A percentile compares a stretch with the other conserved stretches of the same genome.
Evolutionary conservation across 495 filamentous ascomycete genomes (phyloP).

Genomic region (Lichina pygmaea): DNA sequence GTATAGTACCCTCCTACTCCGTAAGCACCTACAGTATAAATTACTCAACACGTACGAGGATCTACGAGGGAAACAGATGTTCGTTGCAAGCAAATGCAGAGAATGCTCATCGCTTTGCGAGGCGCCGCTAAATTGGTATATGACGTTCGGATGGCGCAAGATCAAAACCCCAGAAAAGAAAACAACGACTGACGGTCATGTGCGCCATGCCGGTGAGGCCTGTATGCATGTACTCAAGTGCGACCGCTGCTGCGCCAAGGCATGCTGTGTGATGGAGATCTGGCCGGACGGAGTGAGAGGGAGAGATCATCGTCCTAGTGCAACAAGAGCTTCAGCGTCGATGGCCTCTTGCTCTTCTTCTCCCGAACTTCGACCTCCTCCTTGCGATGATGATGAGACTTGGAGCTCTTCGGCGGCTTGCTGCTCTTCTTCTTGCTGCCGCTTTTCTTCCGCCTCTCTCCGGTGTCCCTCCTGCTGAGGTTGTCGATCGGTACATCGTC

Average conservation of each 20-base stretch:
- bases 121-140: neutral
- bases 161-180: too few species aligned
- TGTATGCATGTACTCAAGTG: neutral
- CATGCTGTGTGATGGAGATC: neutral
- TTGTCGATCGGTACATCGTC: conserved; percentile 5
- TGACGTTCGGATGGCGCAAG: neutral
- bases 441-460: conserved; percentile 6
- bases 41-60: too few species aligned
- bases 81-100: too few species aligned
- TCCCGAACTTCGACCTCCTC: neutral
- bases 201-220: neutral
- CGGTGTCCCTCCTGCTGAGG: conserved; percentile 5
- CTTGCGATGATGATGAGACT: too few species aligned
- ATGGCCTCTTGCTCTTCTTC: conserved; percentile 23
- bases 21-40: too few species aligned
- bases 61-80: too few species aligned
- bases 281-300: neutral
- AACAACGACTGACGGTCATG: neutral
- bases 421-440: conserved; percentile 11
- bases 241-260: neutral
- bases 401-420: conserved; percentile 4
- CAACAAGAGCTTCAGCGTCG: conserved; percentile 19
- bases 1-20: too few species aligned
- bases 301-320: neutral
- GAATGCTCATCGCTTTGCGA: neutral